Base-by-base conservation (phyloP, 2,329 filamentous ascomycete species). In the Monilinia laxa region DNA sequence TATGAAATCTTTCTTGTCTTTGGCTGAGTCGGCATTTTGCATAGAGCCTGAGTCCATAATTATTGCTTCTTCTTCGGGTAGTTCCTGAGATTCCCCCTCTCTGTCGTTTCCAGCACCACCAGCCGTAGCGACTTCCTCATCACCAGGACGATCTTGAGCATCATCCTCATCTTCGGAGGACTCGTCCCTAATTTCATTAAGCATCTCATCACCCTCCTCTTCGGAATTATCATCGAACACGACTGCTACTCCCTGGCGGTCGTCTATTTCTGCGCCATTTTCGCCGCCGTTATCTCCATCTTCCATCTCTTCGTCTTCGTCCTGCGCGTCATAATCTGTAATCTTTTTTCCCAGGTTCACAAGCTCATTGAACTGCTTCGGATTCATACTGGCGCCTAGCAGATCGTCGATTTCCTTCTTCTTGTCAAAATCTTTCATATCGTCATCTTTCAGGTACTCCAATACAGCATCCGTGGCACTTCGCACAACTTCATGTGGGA, bases 271-370 rank as follows among this genome's bases (percentile, higher is more conserved):
- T 40, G 86, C 90, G 63, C 87, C 90, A 56, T 89, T 85, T 69
- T 87, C 87, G 66, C 85, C 91, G 23, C 82, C 86, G 28, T 82
- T 84, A 38, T 87, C 84, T 67, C 86, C 89, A 73, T 89, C 88
- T 40, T 86, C 90, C 82, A 92, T 91, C 67, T 93, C 89, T 71
- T 97, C 94, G 70, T 98, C 93, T 42, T 97, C 95, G 71, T 98
- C 94, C 77, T 98, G 93, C 51, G 91, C 91, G 78, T 98, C 91
- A 78, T 98, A 99, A 78, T 99, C 95, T 60, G 95, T 99, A 70
- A 99, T 97, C 80, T 99, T 99, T 82, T 99, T 99, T 71, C 93
- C 92, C 54, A 99, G 81, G 76, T 97, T 99, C 65, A 98, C 89
- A 71, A 99, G 81, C 80, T 98, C 94, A 76, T 98, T 98, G 81